Base-by-base conservation (phyloP, 78 protist species). In the Dictyostelium firmibasis region DNA sequence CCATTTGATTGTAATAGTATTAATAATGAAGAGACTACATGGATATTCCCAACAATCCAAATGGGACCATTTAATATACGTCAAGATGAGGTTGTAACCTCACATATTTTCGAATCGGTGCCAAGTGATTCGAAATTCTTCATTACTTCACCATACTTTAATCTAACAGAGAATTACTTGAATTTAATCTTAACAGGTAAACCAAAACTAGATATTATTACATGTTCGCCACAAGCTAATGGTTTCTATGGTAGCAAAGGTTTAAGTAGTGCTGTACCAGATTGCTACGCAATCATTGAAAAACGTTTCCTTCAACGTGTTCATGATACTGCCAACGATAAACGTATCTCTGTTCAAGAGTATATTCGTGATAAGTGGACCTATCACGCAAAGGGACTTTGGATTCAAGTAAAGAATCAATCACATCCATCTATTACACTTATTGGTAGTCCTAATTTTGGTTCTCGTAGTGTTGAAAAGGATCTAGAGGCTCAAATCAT, bases 241-340 rank as follows among this genome's bases (percentile, higher is more conserved):
- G 95, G 95, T 6, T 91, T 91, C 83, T 79, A 64, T 70, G 95
- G 95, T 44, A 41, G 87, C n/a, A 82, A 83, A 18, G 95, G 95
- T 29, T 14, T 91, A 5, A 64, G 83, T 23, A 27, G 78, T 18
- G 82, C 81, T 0, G 78, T 91, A 20, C 95, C 95, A 36, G 86
- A 91, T 41, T 82, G 86, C 36, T 91, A 91, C 29, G 72, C 95
- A 10, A 50, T 76, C 35, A 82, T 91, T 27, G 95, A 91, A 18
- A 36, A 72, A 14, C 18, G 47, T 18, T 91, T 91, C 72, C 60
- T 91, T 27, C 47, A 91, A 31, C n/a, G 35, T 10, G 95, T 91
- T 57, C 13, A 14, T 14, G 69, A 75, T 38, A 20, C 84, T 31
- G 84, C 47, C 10, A 83, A 84, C 23, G 31, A 31, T 6, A n/a